phyloP scores from a whole-genome alignment of 164 flowering plant species.

The Piper longum region DNA sequence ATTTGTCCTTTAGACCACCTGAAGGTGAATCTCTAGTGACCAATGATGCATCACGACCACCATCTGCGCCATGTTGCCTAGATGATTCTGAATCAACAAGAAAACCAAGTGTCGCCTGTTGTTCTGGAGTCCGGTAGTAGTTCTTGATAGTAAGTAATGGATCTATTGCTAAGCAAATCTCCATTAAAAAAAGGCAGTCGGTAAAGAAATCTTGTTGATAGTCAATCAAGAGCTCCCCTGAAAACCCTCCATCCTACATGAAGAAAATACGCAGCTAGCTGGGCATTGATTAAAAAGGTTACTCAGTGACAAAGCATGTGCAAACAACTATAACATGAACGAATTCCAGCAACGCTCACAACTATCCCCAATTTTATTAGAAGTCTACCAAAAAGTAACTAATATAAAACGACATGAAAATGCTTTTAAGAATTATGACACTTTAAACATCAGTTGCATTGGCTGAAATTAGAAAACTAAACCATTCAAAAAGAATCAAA shows the following conservation, averaged over 20 bases:
- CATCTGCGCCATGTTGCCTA: conserved; percentile 12
- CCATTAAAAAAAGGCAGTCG: background rate
- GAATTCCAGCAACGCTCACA: no score
- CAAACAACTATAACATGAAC: no score
- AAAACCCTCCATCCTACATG: background rate
- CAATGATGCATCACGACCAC: conserved; percentile 15
- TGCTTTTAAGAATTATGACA: no score
- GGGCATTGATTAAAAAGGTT: no score
- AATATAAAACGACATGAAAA: no score
- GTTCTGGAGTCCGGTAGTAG: conserved; percentile 88
- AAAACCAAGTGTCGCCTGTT: conserved; percentile 65
- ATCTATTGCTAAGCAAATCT: conserved; percentile 77
- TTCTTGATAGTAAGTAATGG: conserved; percentile 60
- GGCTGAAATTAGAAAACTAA: no score
- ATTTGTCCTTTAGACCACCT: conserved; percentile 14
- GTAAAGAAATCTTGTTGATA: background rate
- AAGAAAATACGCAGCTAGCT: no score
- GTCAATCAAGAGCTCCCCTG: background rate
- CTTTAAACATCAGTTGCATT: no score
- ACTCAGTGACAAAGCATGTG: no score
- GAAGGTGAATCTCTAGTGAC: conserved; percentile 10
- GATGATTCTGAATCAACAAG: conserved; percentile 34
- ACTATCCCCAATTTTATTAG: no score
- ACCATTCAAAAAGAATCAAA: no score
- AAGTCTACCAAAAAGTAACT: no score